Percentiles rank a stretch among this genome's conserved stretches.
These are phyloP conservation scores for Rhodotorula sp. DNA, from an alignment of 1,284 basidiomycete species.

Conservation along the genomic window DNA sequence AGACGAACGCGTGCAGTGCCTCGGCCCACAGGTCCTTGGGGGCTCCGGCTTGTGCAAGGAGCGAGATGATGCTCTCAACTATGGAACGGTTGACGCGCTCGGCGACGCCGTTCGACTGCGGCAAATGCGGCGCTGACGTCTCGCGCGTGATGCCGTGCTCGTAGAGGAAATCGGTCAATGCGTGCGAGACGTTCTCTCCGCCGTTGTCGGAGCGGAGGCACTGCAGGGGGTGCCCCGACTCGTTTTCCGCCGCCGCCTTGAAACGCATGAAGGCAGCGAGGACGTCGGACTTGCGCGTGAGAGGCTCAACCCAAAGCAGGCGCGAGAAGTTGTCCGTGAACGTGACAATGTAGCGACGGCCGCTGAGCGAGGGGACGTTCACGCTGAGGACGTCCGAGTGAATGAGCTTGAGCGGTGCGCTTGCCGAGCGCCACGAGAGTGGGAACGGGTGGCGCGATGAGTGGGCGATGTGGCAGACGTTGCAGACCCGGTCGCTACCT, in stretches of 20 bases:
- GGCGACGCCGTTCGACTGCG: constrained; percentile 50
- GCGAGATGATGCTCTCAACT: constrained; percentile 46
- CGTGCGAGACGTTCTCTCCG: constrained; percentile 46
- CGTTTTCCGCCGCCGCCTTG: constrained; percentile 46
- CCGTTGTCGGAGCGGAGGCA: constrained; percentile 51
- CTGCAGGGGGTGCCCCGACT: constrained; percentile 47
- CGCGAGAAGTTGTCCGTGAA: constrained; percentile 51
- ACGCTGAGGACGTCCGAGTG: constrained; percentile 53
- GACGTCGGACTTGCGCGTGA: constrained; percentile 51
- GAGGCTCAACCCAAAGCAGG: constrained; percentile 43
- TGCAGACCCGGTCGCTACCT: too few species aligned
- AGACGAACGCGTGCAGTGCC: too few species aligned
- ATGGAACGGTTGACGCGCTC: constrained; percentile 49
- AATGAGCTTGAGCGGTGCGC: constrained; percentile 41
- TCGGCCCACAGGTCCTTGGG: too few species aligned
- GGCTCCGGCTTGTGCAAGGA: constrained; percentile 45
- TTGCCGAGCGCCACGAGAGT: background rate
- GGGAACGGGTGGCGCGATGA: constrained; percentile 12
- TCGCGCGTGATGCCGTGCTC: constrained; percentile 48
- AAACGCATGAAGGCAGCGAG: constrained; percentile 49
- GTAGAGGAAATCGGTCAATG: constrained; percentile 46
- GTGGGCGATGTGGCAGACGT: too few species aligned
- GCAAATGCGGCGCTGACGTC: constrained; percentile 52
- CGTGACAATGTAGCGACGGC: constrained; percentile 50
- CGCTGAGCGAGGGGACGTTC: constrained; percentile 42